Evolutionary conservation across 805 yeast genomes (phyloP).

Genomic region (Starmerella scarabaei): DNA sequence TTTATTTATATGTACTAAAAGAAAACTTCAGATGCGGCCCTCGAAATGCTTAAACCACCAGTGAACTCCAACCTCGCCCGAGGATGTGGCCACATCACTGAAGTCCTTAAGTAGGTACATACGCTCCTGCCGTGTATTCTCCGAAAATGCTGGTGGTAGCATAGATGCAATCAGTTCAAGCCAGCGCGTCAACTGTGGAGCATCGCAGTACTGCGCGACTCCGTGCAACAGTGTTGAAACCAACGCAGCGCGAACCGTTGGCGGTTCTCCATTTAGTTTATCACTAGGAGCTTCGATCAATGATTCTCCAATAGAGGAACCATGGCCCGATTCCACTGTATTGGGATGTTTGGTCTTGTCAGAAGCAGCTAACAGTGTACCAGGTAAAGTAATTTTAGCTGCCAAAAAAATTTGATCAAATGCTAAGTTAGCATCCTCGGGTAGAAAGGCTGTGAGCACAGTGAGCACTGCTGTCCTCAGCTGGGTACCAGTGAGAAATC

Average conservation of each 20-base stretch:
- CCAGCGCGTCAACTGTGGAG: slow-evolving; percentile 35
- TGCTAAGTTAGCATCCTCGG: slow-evolving; percentile 29
- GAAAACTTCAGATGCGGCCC: background rate
- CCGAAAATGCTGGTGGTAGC: slow-evolving; percentile 26
- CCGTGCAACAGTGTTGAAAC: slow-evolving; percentile 37
- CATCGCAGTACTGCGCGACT: slow-evolving; percentile 39
- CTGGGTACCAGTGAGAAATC: slow-evolving; percentile 40
- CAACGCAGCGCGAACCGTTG: slow-evolving; percentile 36
- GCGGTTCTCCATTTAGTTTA: slow-evolving; percentile 20
- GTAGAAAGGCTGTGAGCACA: slow-evolving; percentile 35
- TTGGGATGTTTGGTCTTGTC: slow-evolving; percentile 18
- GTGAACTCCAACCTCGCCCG: slow-evolving; percentile 24
- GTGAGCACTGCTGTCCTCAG: slow-evolving; percentile 45
- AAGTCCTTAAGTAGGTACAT: slow-evolving; percentile 17
- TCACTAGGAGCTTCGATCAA: too few species aligned
- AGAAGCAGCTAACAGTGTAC: slow-evolving; percentile 25
- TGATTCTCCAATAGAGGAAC: too few species aligned
- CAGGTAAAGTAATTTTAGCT: slow-evolving; percentile 26
- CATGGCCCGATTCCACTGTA: too few species aligned
- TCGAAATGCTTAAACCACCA: slow-evolving; percentile 23
- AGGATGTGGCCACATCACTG: slow-evolving; percentile 14
- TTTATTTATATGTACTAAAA: too few species aligned
- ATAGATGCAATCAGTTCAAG: slow-evolving; percentile 29
- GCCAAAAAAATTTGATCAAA: slow-evolving; percentile 33
- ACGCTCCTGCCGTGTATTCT: slow-evolving; percentile 12